Conservation (phyloP, 2,329 filamentous ascomycete species). For the Paraconiothyrium sp. region DNA sequence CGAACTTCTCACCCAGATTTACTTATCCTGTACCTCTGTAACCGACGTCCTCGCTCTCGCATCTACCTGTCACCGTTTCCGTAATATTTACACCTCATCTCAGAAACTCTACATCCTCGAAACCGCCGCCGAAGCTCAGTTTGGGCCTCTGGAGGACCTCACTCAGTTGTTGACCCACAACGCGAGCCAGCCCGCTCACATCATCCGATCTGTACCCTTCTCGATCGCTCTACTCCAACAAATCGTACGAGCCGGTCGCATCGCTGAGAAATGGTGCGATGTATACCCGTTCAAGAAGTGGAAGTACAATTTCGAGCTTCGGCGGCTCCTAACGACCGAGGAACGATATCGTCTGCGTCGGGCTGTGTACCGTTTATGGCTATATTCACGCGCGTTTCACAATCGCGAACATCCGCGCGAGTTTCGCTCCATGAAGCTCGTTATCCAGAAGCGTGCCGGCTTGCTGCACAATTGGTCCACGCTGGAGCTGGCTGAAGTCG, state of each 20-base stretch:
- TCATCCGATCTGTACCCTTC: conserved; percentile 61
- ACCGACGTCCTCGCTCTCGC: conserved; percentile 64
- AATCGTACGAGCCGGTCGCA: conserved; percentile 62
- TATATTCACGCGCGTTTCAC: conserved; percentile 68
- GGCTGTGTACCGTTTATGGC: conserved; percentile 69
- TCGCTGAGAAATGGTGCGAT: conserved; percentile 67
- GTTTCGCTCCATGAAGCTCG: conserved; percentile 56
- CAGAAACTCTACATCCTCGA: conserved; percentile 65
- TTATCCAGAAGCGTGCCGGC: conserved; percentile 62
- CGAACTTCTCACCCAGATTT: conserved; percentile 67
- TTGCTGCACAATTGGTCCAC: conserved; percentile 69
- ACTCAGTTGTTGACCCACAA: conserved; percentile 70
- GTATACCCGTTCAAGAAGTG: conserved; percentile 72
- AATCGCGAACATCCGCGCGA: conserved; percentile 61
- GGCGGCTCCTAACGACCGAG: conserved; percentile 60
- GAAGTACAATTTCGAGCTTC: conserved; percentile 65
- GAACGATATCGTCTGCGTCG: conserved; percentile 64
- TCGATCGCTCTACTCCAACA: conserved; percentile 66
- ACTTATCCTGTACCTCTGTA: conserved; percentile 62
- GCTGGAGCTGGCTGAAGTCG: conserved; percentile 65
- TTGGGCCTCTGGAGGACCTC: conserved; percentile 67
- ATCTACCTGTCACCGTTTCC: conserved; percentile 64
- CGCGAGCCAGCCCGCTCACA: conserved; percentile 65
- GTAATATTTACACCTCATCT: conserved; percentile 61
- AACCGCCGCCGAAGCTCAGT: conserved; percentile 63